Base-by-base conservation (phyloP, 345 rosid genomes). In the Lumnitzera littorea region DNA sequence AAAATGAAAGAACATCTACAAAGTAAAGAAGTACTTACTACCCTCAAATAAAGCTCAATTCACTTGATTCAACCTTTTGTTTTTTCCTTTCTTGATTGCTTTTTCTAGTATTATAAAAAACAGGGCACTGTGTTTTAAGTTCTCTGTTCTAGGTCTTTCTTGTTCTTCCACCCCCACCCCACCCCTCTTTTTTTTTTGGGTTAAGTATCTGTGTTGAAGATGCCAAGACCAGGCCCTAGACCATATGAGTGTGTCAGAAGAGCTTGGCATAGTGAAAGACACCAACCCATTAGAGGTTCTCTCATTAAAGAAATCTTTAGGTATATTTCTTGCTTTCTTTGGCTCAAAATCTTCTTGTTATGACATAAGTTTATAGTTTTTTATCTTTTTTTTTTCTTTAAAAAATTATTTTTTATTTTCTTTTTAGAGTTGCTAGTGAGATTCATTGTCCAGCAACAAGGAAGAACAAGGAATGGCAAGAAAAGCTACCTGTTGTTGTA, bases 241-340 rank as follows among this genome's bases (percentile, higher is more conserved):
- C 89, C 92, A 51, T 86, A 83, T 67, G 87, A 80, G 51, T 86
- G 87, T 71, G 85, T 81, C 41, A 78, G 85, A 57, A 78, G 84
- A 78, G 89, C 89, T 57, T 83, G 89, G 89, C 85, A 83, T 63
- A 86, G 92, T 62, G 89, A 86, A 49, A 83, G 89, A 62, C 89
- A 83, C 74, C 85, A 78, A 12, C 92, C 92, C 81, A 80, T 81
- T 55, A 78, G 87, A 62, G 92, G 92, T 41, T 83, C 92, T 55
- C 76, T 83, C 67, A 86, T 86, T 63, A 85, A 78, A 66, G 85
- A 83, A 52, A 81, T 86, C 65, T 80, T 83, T 81, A 79, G 92
- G 92, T 86, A 1, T 58, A 24, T 55, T 15, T 3, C 15, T 13
- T 13, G n/a, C 4, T 48, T 41, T 53, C 16, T 51, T 46, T 50